Percentiles rank a stretch among this genome's conserved stretches.
Evolutionary conservation across 2,329 filamentous ascomycete species (phyloP).

Genomic region (Fusarium longipes): DNA sequence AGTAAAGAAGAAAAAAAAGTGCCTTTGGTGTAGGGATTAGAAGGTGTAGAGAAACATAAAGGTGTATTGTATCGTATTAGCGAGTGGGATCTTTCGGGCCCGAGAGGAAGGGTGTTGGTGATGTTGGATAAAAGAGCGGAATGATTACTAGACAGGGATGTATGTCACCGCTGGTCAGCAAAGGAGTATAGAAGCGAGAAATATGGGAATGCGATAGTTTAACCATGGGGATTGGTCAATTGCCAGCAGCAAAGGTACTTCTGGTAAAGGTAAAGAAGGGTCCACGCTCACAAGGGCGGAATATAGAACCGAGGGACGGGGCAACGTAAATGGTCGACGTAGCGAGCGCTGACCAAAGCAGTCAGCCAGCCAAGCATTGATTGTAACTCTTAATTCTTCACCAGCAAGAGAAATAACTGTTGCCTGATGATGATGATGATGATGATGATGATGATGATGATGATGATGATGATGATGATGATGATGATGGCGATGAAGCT

Average conservation of each 20-base stretch:
- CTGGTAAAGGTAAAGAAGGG: constrained; percentile 5
- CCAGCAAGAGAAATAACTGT: background rate
- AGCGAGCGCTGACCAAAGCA: constrained; percentile 17
- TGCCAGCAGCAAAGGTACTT: constrained; percentile 3
- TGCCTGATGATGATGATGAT: background rate
- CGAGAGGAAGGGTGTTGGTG: constrained; percentile 5
- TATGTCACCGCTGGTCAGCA: constrained; percentile 30
- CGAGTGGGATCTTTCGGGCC: constrained; percentile 7
- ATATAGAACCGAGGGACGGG: constrained; percentile 31
- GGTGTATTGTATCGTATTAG: constrained; percentile 1
- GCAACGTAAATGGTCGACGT: constrained; percentile 35
- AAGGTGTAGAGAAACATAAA: background rate
- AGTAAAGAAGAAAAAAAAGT: background rate
- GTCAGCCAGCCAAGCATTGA: background rate
- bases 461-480: background rate
- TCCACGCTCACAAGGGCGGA: constrained; percentile 33
- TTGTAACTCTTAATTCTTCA: background rate
- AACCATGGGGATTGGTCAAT: constrained; percentile 12
- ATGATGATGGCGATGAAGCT: background rate
- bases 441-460: no score
- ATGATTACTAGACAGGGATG: constrained; percentile 19
- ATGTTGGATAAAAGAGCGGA: constrained; percentile 13
- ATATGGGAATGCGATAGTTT: constrained; percentile 27
- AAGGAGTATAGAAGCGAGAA: constrained; percentile 35
- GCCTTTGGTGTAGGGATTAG: background rate